A percentile compares a stretch with the other conserved stretches of the same genome.
These are phyloP conservation scores for Debaryomyces nepalensis DNA, from an alignment of 1,139 yeast genomes.

Conservation along the genomic window DNA sequence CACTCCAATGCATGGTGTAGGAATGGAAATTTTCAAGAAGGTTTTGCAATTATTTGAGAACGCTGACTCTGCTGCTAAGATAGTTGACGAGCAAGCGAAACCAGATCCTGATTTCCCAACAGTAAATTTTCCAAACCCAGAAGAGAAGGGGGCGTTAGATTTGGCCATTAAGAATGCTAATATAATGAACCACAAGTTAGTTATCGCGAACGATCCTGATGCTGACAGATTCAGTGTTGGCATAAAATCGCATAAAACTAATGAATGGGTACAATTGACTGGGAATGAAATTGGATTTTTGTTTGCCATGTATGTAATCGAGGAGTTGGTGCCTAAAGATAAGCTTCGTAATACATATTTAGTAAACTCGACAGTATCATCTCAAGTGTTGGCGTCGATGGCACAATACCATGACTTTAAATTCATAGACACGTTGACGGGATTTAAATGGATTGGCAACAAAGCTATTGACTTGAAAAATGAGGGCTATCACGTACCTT, in stretches of 20 bases:
- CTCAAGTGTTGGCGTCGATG: constrained; percentile 76
- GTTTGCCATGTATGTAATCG: constrained; percentile 70
- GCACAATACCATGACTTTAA: constrained; percentile 65
- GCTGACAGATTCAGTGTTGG: constrained; percentile 90
- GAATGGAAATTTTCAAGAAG: constrained; percentile 53
- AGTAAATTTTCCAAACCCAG: constrained; percentile 92
- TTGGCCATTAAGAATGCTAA: constrained; percentile 65
- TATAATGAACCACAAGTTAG: constrained; percentile 50
- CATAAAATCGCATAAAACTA: constrained; percentile 48
- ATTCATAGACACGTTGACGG: constrained; percentile 84
- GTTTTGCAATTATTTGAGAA: constrained; percentile 41
- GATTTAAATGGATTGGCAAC: constrained; percentile 98
- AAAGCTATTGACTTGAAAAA: constrained; percentile 73
- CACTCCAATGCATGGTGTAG: constrained; percentile 97
- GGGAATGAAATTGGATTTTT: constrained; percentile 91
- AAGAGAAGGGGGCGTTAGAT: constrained; percentile 88
- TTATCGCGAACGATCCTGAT: constrained; percentile 93
- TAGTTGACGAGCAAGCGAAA: constrained; percentile 60
- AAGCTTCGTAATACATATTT: constrained; percentile 54
- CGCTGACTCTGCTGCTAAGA: constrained; percentile 22
- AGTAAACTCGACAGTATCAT: constrained; percentile 89
- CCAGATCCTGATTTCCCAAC: constrained; percentile 91
- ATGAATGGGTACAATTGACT: constrained; percentile 75
- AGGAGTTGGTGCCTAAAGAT: constrained; percentile 33
- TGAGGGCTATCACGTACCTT: constrained; percentile 73